Evolutionary conservation across 805 yeast species (phyloP).

Genomic region (Yarrowia bubula): DNA sequence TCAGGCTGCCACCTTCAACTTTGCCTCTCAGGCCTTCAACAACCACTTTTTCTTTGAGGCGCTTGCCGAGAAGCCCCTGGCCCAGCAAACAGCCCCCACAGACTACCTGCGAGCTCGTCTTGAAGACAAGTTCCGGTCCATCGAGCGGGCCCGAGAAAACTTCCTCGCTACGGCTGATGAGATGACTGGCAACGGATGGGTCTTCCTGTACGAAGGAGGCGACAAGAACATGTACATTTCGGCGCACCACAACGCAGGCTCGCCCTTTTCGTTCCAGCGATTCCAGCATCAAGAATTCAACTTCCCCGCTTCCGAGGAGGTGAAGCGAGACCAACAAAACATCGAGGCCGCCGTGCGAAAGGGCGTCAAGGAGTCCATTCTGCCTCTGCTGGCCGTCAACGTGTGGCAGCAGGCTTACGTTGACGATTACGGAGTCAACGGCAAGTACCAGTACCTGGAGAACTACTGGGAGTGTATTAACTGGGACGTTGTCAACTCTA

Average conservation of each 20-base stretch:
- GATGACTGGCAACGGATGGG: constrained; percentile 84
- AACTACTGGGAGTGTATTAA: constrained; percentile 76
- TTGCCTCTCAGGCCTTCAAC: constrained; percentile 87
- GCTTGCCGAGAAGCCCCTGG: constrained; percentile 38
- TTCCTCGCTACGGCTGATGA: constrained; percentile 66
- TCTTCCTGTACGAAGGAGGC: constrained; percentile 76
- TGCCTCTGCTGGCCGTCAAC: constrained; percentile 75
- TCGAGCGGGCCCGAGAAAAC: constrained; percentile 70
- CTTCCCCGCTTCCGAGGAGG: constrained; percentile 57
- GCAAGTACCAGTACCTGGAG: constrained; percentile 67
- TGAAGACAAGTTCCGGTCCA: constrained; percentile 65
- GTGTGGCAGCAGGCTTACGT: constrained; percentile 90
- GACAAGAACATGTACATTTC: constrained; percentile 55
- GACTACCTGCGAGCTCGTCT: constrained; percentile 45
- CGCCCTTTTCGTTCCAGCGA: constrained; percentile 61
- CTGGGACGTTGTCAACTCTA: constrained; percentile 55
- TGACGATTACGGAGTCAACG: constrained; percentile 75
- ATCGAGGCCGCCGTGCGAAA: constrained; percentile 48
- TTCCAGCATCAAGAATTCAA: constrained; percentile 75
- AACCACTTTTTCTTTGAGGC: constrained; percentile 85
- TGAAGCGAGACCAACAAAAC: constrained; percentile 37
- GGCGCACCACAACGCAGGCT: constrained; percentile 87
- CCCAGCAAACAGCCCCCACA: constrained; percentile 38
- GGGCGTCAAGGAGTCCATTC: constrained; percentile 41
- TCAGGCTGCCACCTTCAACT: constrained; percentile 71